These are phyloP conservation scores for Pseudohyphozyma bogoriensis DNA, from an alignment of 768 basidiomycete species.

Conservation along the genomic window DNA sequence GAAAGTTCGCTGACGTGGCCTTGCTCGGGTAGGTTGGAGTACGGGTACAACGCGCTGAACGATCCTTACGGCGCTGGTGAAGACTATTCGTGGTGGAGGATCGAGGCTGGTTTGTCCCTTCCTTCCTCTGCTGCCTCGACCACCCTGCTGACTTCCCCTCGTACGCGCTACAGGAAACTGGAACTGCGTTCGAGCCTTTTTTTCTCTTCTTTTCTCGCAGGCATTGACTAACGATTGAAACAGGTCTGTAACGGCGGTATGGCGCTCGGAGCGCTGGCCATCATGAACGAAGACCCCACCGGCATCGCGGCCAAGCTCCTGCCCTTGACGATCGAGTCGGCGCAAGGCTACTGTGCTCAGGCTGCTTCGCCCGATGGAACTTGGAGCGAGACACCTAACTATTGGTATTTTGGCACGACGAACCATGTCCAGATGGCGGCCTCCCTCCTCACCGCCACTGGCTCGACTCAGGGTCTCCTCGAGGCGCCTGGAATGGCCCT, in stretches of 20 bases:
- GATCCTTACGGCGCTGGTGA: background rate
- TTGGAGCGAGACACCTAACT: constrained; percentile 88
- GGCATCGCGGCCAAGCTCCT: constrained; percentile 61
- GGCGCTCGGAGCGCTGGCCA: constrained; percentile 79
- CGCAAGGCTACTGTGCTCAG: constrained; percentile 60
- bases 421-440: constrained; percentile 70
- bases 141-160: too few species aligned
- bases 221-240: background rate
- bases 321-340: constrained; percentile 46
- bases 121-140: too few species aligned
- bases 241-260: constrained; percentile 78
- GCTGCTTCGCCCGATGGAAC: constrained; percentile 56
- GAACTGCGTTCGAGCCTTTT: constrained; percentile 56
- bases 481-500: constrained; percentile 51
- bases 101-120: too few species aligned
- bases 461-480: constrained; percentile 66
- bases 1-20: constrained; percentile 31
- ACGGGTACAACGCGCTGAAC: constrained; percentile 23
- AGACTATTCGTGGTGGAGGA: constrained; percentile 32
- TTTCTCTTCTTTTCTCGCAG: background rate
- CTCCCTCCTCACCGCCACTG: constrained; percentile 72
- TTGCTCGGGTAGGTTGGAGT: too few species aligned
- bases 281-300: constrained; percentile 62
- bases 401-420: constrained; percentile 49
- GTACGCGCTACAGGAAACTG: constrained; percentile 90